A percentile compares a stretch with the other conserved stretches of the same genome.
Conservation (phyloP, 345 rosid genomes). For the Brassica cretica region DNA sequence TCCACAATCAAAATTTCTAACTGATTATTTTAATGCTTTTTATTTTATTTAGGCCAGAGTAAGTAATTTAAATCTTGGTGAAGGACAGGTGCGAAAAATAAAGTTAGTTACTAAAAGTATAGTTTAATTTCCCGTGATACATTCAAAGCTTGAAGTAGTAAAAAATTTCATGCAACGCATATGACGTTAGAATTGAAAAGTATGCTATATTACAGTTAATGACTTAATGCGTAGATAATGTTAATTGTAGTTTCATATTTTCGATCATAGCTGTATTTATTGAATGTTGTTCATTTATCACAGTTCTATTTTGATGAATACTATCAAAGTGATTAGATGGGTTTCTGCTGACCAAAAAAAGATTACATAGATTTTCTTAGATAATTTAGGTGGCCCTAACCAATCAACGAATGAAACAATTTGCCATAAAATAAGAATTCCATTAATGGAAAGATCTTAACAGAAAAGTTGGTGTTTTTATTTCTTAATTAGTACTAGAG, state of each 20-base stretch:
- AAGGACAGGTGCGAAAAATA: background rate
- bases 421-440: slow-evolving; percentile 20
- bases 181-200: background rate
- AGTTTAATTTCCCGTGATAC: background rate
- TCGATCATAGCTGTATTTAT: background rate
- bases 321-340: slow-evolving; percentile 19
- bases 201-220: background rate
- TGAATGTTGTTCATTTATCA: background rate
- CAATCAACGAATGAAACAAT: slow-evolving; percentile 24
- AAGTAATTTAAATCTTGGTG: background rate
- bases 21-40: background rate
- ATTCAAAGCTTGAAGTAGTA: background rate
- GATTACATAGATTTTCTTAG: background rate
- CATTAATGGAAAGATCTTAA: slow-evolving; percentile 34
- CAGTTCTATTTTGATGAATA: background rate
- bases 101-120: background rate
- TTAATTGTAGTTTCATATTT: slow-evolving; percentile 1
- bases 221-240: background rate
- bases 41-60: background rate
- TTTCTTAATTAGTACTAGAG: slow-evolving; percentile 18
- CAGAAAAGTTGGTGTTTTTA: slow-evolving; percentile 12
- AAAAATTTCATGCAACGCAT: background rate
- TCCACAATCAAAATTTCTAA: background rate
- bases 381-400: slow-evolving; percentile 23
- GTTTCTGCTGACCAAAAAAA: background rate